Conservation (phyloP, 805 yeast species). For the Candida alai region DNA sequence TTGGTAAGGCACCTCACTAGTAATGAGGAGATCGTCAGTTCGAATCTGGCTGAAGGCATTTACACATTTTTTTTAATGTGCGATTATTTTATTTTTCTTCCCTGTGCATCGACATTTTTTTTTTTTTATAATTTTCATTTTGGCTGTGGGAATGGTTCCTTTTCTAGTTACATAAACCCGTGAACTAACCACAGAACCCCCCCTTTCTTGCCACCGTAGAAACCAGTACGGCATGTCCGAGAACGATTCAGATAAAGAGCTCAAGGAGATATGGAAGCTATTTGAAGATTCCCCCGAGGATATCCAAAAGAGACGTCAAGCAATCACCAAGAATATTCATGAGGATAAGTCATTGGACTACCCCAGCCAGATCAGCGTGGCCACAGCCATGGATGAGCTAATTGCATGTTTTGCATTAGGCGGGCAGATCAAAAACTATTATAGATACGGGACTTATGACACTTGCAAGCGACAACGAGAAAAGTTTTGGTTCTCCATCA, state of each 20-base stretch:
- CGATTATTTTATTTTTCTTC: neutral
- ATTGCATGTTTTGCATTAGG: slow-evolving; percentile 86
- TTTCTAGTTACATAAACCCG: too few relatives aligned
- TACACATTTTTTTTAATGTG: slow-evolving; percentile 10
- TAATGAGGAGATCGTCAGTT: slow-evolving; percentile 41
- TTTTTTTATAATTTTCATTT: slow-evolving; percentile 3
- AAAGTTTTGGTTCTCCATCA: slow-evolving; percentile 78
- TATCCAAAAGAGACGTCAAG: slow-evolving; percentile 20
- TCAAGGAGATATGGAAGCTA: slow-evolving; percentile 26
- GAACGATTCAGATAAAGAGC: slow-evolving; percentile 22
- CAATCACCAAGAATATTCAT: slow-evolving; percentile 17
- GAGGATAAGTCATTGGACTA: slow-evolving; percentile 19
- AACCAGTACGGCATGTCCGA: slow-evolving; percentile 10
- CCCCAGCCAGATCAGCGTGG: slow-evolving; percentile 35
- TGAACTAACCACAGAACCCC: too few relatives aligned
- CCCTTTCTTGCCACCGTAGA: too few relatives aligned
- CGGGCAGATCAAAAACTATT: slow-evolving; percentile 81
- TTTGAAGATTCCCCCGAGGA: slow-evolving; percentile 30
- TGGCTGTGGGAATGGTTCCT: neutral
- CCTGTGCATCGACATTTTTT: neutral
- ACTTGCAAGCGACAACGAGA: slow-evolving; percentile 66
- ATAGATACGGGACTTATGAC: slow-evolving; percentile 76
- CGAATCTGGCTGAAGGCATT: slow-evolving; percentile 32
- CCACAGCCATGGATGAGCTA: slow-evolving; percentile 83
- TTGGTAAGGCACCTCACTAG: slow-evolving; percentile 42